These are phyloP conservation scores for Dioscorea zingiberensis DNA, from an alignment of 106 monocot species.

Conservation along the genomic window DNA sequence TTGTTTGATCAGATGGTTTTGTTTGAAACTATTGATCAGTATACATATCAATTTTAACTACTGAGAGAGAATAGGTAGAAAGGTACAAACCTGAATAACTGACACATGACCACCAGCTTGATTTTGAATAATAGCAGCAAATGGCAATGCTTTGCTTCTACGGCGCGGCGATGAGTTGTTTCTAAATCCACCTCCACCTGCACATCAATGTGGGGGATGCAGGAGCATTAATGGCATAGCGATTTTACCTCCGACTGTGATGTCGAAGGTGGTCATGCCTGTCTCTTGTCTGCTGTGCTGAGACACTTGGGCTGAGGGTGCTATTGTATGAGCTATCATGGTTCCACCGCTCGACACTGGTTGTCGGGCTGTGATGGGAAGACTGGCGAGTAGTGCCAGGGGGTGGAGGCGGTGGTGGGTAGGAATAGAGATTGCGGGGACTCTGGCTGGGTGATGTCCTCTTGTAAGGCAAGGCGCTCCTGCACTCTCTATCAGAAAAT, in stretches of 20 bases:
- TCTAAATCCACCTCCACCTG: too few relatives aligned
- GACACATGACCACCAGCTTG: too few relatives aligned
- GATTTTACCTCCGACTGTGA: slow-evolving; percentile 6
- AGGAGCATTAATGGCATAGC: background rate
- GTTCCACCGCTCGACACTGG: slow-evolving; percentile 19
- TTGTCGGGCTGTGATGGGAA: slow-evolving; percentile 9
- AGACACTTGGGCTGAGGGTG: slow-evolving; percentile 4
- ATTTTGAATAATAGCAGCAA: too few relatives aligned
- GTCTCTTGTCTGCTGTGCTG: slow-evolving; percentile 25
- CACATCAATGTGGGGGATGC: too few relatives aligned
- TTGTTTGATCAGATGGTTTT: too few relatives aligned
- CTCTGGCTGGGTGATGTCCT: slow-evolving; percentile 20
- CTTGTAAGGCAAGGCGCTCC: slow-evolving; percentile 19
- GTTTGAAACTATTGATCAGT: too few relatives aligned
- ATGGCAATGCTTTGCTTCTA: too few relatives aligned
- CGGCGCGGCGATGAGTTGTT: too few relatives aligned
- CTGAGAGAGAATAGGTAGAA: too few relatives aligned
- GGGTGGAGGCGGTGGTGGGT: slow-evolving; percentile 10
- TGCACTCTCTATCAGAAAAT: slow-evolving; percentile 50
- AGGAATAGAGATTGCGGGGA: slow-evolving; percentile 22
- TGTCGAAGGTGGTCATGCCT: slow-evolving; percentile 28
- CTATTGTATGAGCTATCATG: slow-evolving; percentile 1
- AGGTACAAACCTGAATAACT: background rate
- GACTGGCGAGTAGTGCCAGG: slow-evolving; percentile 8
- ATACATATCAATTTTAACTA: too few relatives aligned